These are phyloP conservation scores for Zelonia costaricensis DNA, from an alignment of 208 protist genomes.

Conservation along the genomic window DNA sequence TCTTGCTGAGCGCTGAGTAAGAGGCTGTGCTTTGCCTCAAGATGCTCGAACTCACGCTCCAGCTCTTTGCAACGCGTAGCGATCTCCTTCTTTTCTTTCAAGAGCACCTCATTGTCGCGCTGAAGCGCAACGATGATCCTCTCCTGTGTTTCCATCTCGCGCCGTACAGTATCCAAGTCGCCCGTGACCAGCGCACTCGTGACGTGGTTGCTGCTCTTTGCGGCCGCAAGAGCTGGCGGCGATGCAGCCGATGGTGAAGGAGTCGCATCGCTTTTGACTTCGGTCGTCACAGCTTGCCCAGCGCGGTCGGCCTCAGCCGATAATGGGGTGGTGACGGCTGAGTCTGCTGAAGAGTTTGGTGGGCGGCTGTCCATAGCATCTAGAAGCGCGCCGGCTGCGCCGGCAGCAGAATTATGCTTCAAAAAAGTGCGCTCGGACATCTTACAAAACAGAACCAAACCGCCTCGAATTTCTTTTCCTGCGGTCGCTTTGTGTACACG, in stretches of 20 bases:
- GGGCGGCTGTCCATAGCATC: constrained; percentile 1
- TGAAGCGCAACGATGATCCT: constrained; percentile 68
- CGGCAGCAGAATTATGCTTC: background rate
- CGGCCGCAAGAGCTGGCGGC: too few relatives aligned
- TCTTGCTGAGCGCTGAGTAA: constrained; percentile 47
- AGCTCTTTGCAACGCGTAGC: constrained; percentile 37
- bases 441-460: background rate
- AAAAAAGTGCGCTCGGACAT: background rate
- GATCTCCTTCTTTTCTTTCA: constrained; percentile 50
- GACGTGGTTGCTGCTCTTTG: too few relatives aligned
- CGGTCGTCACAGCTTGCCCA: too few relatives aligned
- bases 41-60: constrained; percentile 48
- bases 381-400: background rate
- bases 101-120: constrained; percentile 65
- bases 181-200: background rate
- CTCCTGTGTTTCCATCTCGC: constrained; percentile 70
- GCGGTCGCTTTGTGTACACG: too few relatives aligned
- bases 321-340: too few relatives aligned
- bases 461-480: background rate
- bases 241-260: too few relatives aligned
- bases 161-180: constrained; percentile 30
- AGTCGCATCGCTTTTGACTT: too few relatives aligned
- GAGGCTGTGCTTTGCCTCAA: constrained; percentile 72
- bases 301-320: too few relatives aligned
- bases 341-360: too few relatives aligned